Evolutionary conservation across 2,329 filamentous ascomycete species (phyloP), one percentile per base, ranked within the genome.

Genomic region (Lachnellula subtilissima): DNA sequence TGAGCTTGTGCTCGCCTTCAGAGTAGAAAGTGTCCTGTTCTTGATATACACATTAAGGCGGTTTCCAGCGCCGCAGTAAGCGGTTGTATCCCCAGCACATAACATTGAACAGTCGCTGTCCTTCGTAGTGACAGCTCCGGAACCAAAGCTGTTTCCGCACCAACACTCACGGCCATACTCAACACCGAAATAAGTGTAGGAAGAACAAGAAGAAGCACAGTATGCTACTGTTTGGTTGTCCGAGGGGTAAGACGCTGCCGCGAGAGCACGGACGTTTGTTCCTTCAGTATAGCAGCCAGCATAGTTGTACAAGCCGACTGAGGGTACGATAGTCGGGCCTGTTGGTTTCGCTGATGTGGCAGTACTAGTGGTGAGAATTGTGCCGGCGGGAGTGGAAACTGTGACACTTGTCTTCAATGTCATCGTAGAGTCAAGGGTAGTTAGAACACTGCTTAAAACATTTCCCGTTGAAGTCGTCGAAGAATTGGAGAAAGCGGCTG

Each of bases 41-140:
- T 57, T 52, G 45, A 57, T 56, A 48, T 69, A 64, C n/a, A 61
- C 57, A 47, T 55, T 65, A 54, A 70, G 52, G 19, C 66, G 52
- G 50, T 64, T 65, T 1, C 61, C 60, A 25, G 62, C 69, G 28
- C 71, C 70, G 53, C 71, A 73, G 45, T 65, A 65, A 51, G 70
- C 58, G 7, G 56, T 58, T 12, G 50, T 48, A 52, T 71, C 64
- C 8, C 68, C 70, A 5, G 46, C 48, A 48, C 64, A 66, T 3
- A 53, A 45, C 48, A 59, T 63, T 15, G 40, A 54, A 32, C 63
- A 64, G 39, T 65, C 63, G 12, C 28, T 39, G 23, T 58, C 46
- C 5, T 48, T 52, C 4, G 55, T 53, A 6, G 54, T 40, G 7
- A 53, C 48, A 19, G 62, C 53, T 17, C 62, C 61, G 7, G 49